Base-by-base conservation (phyloP, 768 basidiomycete genomes). In the Kwoniella shandongensis region DNA sequence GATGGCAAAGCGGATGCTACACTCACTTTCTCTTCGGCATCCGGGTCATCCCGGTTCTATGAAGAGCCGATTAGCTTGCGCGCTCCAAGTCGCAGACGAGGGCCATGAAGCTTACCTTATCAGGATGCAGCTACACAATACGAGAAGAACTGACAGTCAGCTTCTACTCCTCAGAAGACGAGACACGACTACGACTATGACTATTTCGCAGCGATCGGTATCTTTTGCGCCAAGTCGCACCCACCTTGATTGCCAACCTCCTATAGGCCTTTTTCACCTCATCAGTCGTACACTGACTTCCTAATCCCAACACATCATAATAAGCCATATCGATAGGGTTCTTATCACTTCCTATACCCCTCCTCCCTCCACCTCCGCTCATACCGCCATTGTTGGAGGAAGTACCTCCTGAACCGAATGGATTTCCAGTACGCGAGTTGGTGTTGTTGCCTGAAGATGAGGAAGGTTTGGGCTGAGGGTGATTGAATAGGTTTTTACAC, bases 181-280 rank as follows among this genome's bases (percentile, higher is more conserved):
- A 20, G 17, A 17, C 22, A 4, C 17, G 26, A 35, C 26, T 25
- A 11, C 27, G 27, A 39, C 25, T 15, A 29, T 22, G 47, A 3
- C 29, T 30, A 13, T 45, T 23, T 7, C 17, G 26, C 7, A 10
- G 26, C 13, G 44, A 45, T 23, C 12, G 30, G 22, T 32, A 22
- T 23, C 4, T 15, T 39, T 42, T 36, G 11, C 25, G 8, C 13
- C 20, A n/a, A 51, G 3, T 29, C 3, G 4, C 5, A 54, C 62
- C 13, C 42, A 72, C 60, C 64, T 76, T 76, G 57, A 76, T 76
- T 3, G 75, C 75, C 50, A 76, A 41, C 26, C 73, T 47, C 35
- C 75, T 54, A 61, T 76, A 76, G 5, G 75, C 75, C 65, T 75
- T 75, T 54, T 76, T 76, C 44, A 76, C 62, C 49, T 76, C 71